phyloP scores from a whole-genome alignment of 129 eudicot species.

The Flaveria brownii region DNA sequence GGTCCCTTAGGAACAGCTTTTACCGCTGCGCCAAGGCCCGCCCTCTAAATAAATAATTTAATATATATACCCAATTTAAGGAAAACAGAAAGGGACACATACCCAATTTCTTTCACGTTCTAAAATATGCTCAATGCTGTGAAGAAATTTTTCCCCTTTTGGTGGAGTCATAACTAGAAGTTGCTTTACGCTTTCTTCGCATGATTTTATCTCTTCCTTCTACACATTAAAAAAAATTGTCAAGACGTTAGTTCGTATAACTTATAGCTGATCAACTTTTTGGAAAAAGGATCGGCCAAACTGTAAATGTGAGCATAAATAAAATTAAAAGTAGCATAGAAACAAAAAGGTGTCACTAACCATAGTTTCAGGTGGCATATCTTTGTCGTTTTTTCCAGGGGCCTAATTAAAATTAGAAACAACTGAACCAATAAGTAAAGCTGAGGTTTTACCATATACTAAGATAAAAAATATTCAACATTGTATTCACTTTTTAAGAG shows the following conservation, averaged over 20 bases:
- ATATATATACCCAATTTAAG: no score
- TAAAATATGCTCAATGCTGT: conserved; percentile 81
- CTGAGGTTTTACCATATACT: not conserved
- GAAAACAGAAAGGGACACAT: conserved; percentile 20
- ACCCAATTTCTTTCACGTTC: conserved; percentile 98
- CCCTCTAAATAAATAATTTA: not conserved
- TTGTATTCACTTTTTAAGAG: not conserved
- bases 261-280: not conserved
- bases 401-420: conserved; percentile 45
- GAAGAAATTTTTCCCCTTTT: conserved; percentile 82
- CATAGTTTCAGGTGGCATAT: conserved; percentile 77
- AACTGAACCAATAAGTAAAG: conserved; percentile 9
- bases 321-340: not conserved
- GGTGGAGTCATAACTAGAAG: conserved; percentile 91
- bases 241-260: not conserved
- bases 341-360: conserved; percentile 43
- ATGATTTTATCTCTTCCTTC: conserved; percentile 83
- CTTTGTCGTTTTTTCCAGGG: conserved; percentile 91
- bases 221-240: conserved; percentile 29
- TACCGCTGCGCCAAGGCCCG: no score
- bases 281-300: not conserved
- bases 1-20: no score
- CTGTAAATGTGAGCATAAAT: not conserved
- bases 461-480: not conserved
- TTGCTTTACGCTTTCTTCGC: conserved; percentile 88